These are phyloP conservation scores for Ustilago loliicola DNA, from an alignment of 1,284 basidiomycete genomes.

Conservation along the genomic window DNA sequence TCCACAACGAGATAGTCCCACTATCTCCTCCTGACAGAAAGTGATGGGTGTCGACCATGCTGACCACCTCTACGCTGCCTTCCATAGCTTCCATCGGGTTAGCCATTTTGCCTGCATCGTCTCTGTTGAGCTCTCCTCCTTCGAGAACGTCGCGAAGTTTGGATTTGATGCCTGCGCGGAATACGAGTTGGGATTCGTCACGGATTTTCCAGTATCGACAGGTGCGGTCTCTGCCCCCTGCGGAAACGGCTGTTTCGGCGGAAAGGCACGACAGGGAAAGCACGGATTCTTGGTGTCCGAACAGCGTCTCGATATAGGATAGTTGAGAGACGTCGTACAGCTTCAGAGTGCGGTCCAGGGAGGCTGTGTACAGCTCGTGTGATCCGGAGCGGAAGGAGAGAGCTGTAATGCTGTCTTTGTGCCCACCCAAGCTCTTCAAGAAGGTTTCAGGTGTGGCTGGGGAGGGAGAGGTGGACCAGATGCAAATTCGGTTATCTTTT, in stretches of 20 bases:
- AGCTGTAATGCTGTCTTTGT: constrained; percentile 73
- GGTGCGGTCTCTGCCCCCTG: constrained; percentile 90
- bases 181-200: constrained; percentile 95
- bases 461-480: constrained; percentile 49
- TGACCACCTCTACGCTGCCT: constrained; percentile 90
- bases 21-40: constrained; percentile 96
- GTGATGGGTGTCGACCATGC: constrained; percentile 92
- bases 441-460: constrained; percentile 72
- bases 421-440: constrained; percentile 78
- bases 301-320: constrained; percentile 95
- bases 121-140: constrained; percentile 77
- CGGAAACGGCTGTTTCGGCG: constrained; percentile 86
- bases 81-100: constrained; percentile 74
- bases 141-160: constrained; percentile 80
- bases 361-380: constrained; percentile 80
- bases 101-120: not conserved
- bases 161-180: constrained; percentile 87
- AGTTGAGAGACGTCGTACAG: constrained; percentile 87
- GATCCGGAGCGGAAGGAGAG: constrained; percentile 86
- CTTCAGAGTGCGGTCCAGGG: constrained; percentile 91
- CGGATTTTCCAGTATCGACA: constrained; percentile 95
- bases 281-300: constrained; percentile 94
- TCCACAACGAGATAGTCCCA: constrained; percentile 88
- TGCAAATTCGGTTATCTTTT: constrained; percentile 76
- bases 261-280: constrained; percentile 83